Base-by-base conservation (phyloP, 768 basidiomycete species). In the Lentinula aciculospora region DNA sequence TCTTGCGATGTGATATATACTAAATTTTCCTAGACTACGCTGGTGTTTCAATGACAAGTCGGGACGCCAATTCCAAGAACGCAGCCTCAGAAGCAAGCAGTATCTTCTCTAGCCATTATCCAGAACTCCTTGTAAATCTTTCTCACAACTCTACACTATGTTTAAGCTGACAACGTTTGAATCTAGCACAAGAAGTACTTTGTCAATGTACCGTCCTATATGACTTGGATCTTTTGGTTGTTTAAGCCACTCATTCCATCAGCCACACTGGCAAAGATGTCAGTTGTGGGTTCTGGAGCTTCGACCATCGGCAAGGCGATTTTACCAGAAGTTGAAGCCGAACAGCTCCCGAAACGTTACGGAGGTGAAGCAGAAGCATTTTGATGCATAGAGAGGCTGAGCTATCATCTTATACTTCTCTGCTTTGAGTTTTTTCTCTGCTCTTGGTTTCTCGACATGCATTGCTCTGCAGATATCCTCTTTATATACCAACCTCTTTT, bases 21-120 rank as follows among this genome's bases (percentile, higher is more conserved):
- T n/a, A n/a, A n/a, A n/a, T n/a, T n/a, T n/a, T n/a, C n/a, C n/a
- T 60, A 89, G 89, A 93, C 69, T 93, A 93, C 65, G 81, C 81
- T 53, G 91, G 91, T 17, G 87, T 89, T 19, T 71, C 77, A 61
- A 62, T 89, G 58, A 78, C 79, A 15, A 84, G 80, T 65, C 78
- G 89, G 15, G 86, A 86, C 31, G 79, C 86, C 42, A 87, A 84
- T 65, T 85, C 88, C 37, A 93, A 93, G 71, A 81, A 76, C 13
- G 91, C 91, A 9, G 91, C 91, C 0, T 75, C 81, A 1, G 84
- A 89, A 65, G 86, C 89, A 7, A 81, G 84, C 2, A 83, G 75
- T 64, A 87, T 92, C 64, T 93, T 93, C 72, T 76, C 81, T 56
- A 76, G 76, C 60, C 82, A 92, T 68, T 92, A 93, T 65, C 91